Percentiles rank a stretch among this genome's conserved stretches.
Evolutionary conservation across 345 rosid genomes (phyloP).

Genomic region (Arabidopsis suecica): DNA sequence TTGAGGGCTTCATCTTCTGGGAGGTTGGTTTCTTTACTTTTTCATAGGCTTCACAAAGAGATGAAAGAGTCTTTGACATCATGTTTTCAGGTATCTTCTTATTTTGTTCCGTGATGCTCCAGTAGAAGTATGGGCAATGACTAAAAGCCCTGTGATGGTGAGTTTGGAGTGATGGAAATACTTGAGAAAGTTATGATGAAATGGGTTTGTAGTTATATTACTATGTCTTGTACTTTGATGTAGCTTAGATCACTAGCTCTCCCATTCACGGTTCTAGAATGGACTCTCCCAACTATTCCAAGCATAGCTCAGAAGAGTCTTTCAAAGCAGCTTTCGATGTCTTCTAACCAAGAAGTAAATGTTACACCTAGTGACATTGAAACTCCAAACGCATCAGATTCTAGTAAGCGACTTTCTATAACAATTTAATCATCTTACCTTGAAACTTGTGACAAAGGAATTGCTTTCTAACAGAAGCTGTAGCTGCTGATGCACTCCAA

Average conservation of each 20-base stretch:
- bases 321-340: constrained; percentile 51
- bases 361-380: constrained; percentile 52
- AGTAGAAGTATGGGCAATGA: constrained; percentile 97
- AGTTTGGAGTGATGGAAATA: constrained; percentile 7
- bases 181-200: not conserved
- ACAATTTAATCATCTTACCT: constrained; percentile 1
- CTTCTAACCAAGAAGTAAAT: constrained; percentile 48
- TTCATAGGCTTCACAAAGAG: constrained; percentile 5
- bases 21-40: constrained; percentile 56
- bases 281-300: constrained; percentile 93
- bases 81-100: constrained; percentile 75
- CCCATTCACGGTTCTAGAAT: constrained; percentile 92
- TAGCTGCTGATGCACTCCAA: constrained; percentile 56
- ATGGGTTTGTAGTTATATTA: constrained; percentile 49
- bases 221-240: constrained; percentile 56
- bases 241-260: constrained; percentile 99
- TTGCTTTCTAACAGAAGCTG: constrained; percentile 45
- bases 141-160: constrained; percentile 89
- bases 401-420: constrained; percentile 54
- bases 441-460: constrained; percentile 16
- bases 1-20: constrained; percentile 84
- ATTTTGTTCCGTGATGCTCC: constrained; percentile 95
- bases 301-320: constrained; percentile 59
- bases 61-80: not conserved
- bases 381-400: constrained; percentile 58